Percentiles rank a stretch among this genome's conserved stretches.
phyloP scores from a whole-genome alignment of 2,329 filamentous ascomycete species.

The Ceratocystis albifundus region DNA sequence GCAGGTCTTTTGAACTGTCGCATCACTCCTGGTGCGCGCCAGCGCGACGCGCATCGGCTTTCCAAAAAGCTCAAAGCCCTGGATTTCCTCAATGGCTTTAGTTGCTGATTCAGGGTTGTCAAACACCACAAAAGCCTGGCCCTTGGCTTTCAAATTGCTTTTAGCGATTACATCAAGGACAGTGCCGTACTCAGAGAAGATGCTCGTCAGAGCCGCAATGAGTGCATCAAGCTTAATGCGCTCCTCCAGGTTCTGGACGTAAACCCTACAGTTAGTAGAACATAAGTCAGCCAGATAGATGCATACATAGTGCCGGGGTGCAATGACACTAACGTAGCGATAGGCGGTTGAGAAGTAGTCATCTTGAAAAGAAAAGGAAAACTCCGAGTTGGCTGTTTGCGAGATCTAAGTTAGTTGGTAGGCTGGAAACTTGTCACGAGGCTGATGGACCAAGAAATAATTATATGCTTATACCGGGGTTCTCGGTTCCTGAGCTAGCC shows the following conservation, averaged over 20 bases:
- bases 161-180: constrained; percentile 80
- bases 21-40: constrained; percentile 76
- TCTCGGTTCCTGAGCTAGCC: not conserved
- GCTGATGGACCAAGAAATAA: not conserved
- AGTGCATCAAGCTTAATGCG: constrained; percentile 71
- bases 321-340: constrained; percentile 65
- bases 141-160: constrained; percentile 81
- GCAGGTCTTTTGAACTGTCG: constrained; percentile 64
- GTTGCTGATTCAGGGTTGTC: constrained; percentile 67
- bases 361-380: constrained; percentile 26
- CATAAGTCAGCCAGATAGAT: constrained; percentile 30
- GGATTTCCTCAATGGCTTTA: constrained; percentile 73
- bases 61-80: constrained; percentile 86
- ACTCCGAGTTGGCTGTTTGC: not conserved
- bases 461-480: not conserved
- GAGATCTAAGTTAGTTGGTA: constrained; percentile 9
- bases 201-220: constrained; percentile 56
- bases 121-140: constrained; percentile 91
- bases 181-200: constrained; percentile 82
- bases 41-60: constrained; percentile 80
- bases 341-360: constrained; percentile 37
- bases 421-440: not conserved
- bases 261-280: constrained; percentile 40
- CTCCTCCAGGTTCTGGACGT: constrained; percentile 81
- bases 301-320: constrained; percentile 48